Evolutionary conservation across 352 stramenopile species (phyloP), one percentile per base, ranked within the genome.

Genomic region (Phytophthora sojae): DNA sequence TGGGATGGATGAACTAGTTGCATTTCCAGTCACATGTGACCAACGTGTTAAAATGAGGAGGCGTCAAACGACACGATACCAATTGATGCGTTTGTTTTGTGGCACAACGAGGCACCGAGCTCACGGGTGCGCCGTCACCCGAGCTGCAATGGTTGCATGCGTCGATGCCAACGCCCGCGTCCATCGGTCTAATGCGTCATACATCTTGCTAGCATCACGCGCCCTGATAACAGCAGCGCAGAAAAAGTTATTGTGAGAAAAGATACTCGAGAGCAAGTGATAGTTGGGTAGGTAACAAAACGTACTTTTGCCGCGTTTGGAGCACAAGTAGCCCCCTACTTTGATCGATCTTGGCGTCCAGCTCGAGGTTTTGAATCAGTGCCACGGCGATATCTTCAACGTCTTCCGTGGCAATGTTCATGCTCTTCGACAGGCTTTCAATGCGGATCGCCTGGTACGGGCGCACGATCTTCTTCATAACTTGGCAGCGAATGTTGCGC

Each of bases 381-480:
- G 82, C 79, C 14, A 98, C 91, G 0, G 98, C 81, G 25, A 99
- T 89, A 47, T 86, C 87, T 69, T 99, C 94, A 0, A 98, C 94
- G 30, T 98, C 92, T 3, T 75, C 60, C 3, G 85, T 68, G 1
- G 87, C 67, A 56, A 98, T 94, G 72, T 98, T 98, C 51, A 99
- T 88, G 56, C 96, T 89, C 51, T 79, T 80, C 19, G 95, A 89
- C 51, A 99, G 88, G 26, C 85, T 96, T 12, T 75, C 60, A 32
- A 98, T 79, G n/a, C 88, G 91, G 70, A 98, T 96, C 12, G 92
- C 70, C 52, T 96, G 87, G 66, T 98, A 99, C 17, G 95, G 95
- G 57, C 82, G 86, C 73, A 98, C 90, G 15, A 97, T 80, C 32
- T 88, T 93, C 66, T 96, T 85, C 65, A 99, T 87, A 14, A 99